Percentiles rank a stretch among this genome's conserved stretches.
Evolutionary conservation across 345 rosid species (phyloP).

Genomic region (Raphanus sativus): DNA sequence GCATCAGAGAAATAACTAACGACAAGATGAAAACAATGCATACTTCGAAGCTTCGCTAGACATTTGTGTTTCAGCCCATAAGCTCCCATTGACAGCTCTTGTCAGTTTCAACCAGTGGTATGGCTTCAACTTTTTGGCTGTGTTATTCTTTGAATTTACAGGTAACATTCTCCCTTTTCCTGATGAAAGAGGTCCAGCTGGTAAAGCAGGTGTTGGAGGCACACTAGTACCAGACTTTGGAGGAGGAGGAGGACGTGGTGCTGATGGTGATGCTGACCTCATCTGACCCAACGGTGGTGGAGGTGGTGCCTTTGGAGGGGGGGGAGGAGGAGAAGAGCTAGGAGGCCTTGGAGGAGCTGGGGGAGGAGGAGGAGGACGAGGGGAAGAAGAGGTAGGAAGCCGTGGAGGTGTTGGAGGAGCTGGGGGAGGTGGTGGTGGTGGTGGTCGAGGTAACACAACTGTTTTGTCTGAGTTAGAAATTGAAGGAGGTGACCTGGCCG

Average conservation of each 20-base stretch:
- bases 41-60: constrained; percentile 83
- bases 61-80: constrained; percentile 97
- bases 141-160: constrained; percentile 51
- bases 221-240: constrained; percentile 47
- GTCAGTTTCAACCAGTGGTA: constrained; percentile 95
- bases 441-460: background rate
- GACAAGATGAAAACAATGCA: constrained; percentile 34
- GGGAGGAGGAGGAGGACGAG: no score
- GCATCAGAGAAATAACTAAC: constrained; percentile 9
- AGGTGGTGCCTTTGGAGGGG: constrained; percentile 42
- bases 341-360: no score
- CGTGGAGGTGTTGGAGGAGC: constrained; percentile 54
- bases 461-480: constrained; percentile 3
- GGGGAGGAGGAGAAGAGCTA: background rate
- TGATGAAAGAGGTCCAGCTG: constrained; percentile 54
- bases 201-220: constrained; percentile 58
- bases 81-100: constrained; percentile 92
- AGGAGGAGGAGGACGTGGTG: constrained; percentile 44
- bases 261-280: constrained; percentile 31
- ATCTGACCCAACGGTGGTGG: constrained; percentile 48
- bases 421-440: constrained; percentile 26
- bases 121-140: constrained; percentile 83
- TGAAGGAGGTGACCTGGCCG: constrained; percentile 20
- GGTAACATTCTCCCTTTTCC: constrained; percentile 73
- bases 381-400: constrained; percentile 22